phyloP scores from a whole-genome alignment of 257 asterid genomes.

The Cinchona pubescens region DNA sequence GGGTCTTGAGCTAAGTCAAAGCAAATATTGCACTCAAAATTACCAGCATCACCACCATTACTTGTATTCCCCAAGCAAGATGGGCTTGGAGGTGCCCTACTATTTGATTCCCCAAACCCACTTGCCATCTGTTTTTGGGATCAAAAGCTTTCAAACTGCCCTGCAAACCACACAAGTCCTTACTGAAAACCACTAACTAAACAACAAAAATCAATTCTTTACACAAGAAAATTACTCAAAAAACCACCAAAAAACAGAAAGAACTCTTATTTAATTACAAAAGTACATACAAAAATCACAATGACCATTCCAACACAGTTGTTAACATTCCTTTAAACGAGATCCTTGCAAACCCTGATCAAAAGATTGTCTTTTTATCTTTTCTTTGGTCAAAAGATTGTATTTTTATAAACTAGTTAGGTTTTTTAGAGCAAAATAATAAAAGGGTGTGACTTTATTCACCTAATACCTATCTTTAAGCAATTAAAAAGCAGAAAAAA shows the following conservation, averaged over 20 bases:
- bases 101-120: conserved; percentile 61
- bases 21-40: conserved; percentile 74
- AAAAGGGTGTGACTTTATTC: not conserved
- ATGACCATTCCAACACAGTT: not conserved
- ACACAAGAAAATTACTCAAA: not conserved
- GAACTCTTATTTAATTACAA: not conserved
- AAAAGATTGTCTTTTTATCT: not conserved
- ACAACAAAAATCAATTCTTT: not conserved
- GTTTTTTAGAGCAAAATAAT: not conserved
- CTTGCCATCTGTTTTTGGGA: conserved; percentile 33
- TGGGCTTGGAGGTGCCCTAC: conserved; percentile 42
- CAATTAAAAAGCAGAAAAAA: not conserved
- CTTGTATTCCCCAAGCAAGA: conserved; percentile 36
- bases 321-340: not conserved
- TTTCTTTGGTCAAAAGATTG: not conserved
- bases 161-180: conserved; percentile 11
- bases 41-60: conserved; percentile 47
- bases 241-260: not conserved
- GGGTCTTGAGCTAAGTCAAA: conserved; percentile 72
- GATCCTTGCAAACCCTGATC: not conserved
- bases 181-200: not conserved
- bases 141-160: conserved; percentile 6
- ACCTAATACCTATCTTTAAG: not conserved
- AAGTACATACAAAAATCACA: not conserved
- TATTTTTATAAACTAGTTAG: too few species aligned